These are phyloP conservation scores for Globisporangium acanthophoron DNA, from an alignment of 352 stramenopile genomes.

Conservation along the genomic window DNA sequence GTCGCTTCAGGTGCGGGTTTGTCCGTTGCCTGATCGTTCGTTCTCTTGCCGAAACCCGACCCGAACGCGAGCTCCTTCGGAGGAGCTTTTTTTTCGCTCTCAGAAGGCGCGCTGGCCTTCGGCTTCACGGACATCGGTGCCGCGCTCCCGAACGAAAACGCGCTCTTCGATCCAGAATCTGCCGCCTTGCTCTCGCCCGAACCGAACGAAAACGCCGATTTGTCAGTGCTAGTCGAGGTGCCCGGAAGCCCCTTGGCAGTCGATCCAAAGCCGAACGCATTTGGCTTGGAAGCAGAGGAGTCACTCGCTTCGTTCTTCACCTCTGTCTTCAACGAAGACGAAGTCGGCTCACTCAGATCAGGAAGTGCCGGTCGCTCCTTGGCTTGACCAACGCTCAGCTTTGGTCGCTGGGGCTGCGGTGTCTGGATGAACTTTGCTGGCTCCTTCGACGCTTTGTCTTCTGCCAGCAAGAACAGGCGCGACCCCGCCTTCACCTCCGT, in stretches of 20 bases:
- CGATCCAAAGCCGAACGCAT: conserved; percentile 7
- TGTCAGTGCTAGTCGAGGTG: background rate
- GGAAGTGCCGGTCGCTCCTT: conserved; percentile 39
- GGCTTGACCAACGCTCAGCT: conserved; percentile 27
- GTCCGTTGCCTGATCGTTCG: conserved; percentile 4
- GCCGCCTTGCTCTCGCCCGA: conserved; percentile 2
- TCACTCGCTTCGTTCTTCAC: conserved; percentile 2
- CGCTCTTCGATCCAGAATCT: conserved; percentile 7
- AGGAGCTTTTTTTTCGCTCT: conserved; percentile 4
- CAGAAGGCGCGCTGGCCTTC: conserved; percentile 5
- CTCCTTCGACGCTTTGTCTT: conserved; percentile 55
- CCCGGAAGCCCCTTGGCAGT: background rate
- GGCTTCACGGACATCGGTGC: conserved; percentile 1
- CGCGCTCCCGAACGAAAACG: conserved; percentile 6
- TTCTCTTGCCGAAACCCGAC: conserved; percentile 14
- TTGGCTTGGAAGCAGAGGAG: conserved; percentile 1
- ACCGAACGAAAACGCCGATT: conserved; percentile 9
- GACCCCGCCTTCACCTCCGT: conserved; percentile 43
- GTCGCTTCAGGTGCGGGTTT: background rate
- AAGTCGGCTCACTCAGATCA: conserved; percentile 1
- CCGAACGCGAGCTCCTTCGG: conserved; percentile 15
- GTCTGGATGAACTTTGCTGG: conserved; percentile 43
- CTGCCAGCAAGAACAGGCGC: conserved; percentile 48
- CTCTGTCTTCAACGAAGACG: conserved; percentile 4
- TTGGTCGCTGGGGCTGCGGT: conserved; percentile 39